Evolutionary conservation across 1,139 yeast genomes (phyloP), one percentile per base, ranked within the genome.

Genomic region (Taphrina wiesneri): DNA sequence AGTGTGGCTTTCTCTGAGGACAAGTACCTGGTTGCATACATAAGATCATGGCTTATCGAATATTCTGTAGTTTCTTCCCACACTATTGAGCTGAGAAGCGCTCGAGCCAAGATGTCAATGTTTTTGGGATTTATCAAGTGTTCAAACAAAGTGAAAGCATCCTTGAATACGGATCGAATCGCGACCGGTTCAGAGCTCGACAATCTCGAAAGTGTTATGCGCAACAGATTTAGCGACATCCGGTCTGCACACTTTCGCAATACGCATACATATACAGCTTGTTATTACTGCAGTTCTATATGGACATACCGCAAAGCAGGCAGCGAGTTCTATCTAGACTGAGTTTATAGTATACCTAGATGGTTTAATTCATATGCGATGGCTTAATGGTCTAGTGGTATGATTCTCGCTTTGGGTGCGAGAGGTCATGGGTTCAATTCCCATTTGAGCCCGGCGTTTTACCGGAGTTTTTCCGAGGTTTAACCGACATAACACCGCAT

Each of bases 381-480:
- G 76, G 76, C 76, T 76, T 75, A 73, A 76, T 74, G 75, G 76
- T 74, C 76, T 74, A 74, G 76, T 73, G 72, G 76, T 74, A 74
- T 74, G 76, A 74, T 74, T 73, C 76, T 74, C 75, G 76, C 76
- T 74, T 74, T 74, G 76, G 76, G 76, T 76, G 78, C 78, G 78
- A 76, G 79, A 75, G 79, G 79, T 72, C 79, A 78, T 71, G 79
- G 79, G 79, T 77, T 77, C 79, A 76, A 77, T 76, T 77, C 79
- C 79, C 79, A 72, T 78, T 78, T 75, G 78, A 78, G 79, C 79
- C 79, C 79, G 15, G 15, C 15, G 13, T 39, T 39, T 39, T 11
- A 15, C 41, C 41, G 41, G 17, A 15, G 13, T 36, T 36, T 36
- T 36, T 36, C n/a, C n/a, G n/a, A n/a, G n/a, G n/a, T n/a, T n/a